Base-by-base conservation (phyloP, 73 alveolate genomes). In the Blepharisma stoltei region DNA sequence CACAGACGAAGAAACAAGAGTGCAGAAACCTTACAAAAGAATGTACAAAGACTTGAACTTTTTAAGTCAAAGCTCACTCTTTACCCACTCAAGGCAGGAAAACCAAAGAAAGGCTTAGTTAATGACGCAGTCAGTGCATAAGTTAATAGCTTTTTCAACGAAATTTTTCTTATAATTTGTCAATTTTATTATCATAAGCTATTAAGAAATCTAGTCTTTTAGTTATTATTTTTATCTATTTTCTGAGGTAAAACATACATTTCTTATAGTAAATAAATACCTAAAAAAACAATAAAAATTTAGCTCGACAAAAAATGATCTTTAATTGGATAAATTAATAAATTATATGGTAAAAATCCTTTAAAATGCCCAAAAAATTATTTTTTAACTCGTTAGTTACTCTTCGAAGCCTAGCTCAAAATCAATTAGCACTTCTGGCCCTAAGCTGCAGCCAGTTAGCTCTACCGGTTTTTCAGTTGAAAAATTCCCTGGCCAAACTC, bases 1-100 rank as follows among this genome's bases (percentile, higher is more conserved):
- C 98, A 93, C 89, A 92, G 99, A 82, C 94, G 99, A 89, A 87
- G 91, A 69, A 93, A 97, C 92, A 77, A 89, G 68, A 80, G 89
- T 54, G 87, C 84, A 71, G 99, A 94, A 82, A 89, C 94, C 78
- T 81, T 94, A 71, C 88, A 92, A 55, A 52, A 82, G 78, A 96
- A 96, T 88, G 93, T 90, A 78, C 85, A 94, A 87, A 94, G 98
- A 94, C 92, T 96, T 43, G 90, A 92, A 88, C 88, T 87, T 71
- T 96, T 92, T 90, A 83, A 92, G 78, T 67, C 92, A 78, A 96
- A 95, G 89, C 86, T 96, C 83, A 93, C 93, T 76, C 89, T 96
- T 83, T 96, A 85, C 93, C 99, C 99, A 54, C 88, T 95, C 78
- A 86, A 91, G 53, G 95, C 93, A 65, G 93, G 87, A 54, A 95